Percentiles rank a stretch among this genome's conserved stretches.
phyloP scores from a whole-genome alignment of 805 yeast species.

The Pachysolen tannophilus region DNA sequence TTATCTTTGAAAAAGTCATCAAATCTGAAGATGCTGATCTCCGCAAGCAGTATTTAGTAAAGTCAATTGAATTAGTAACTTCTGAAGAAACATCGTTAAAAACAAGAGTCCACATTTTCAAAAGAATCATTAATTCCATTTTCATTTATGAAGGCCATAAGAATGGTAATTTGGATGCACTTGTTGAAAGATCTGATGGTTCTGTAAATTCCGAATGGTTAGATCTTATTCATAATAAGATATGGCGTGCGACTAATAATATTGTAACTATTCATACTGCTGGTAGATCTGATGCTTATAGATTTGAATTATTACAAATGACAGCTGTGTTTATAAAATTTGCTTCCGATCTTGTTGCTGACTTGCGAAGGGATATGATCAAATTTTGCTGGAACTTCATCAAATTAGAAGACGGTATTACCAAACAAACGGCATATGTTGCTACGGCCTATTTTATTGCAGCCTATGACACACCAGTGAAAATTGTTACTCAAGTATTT shows the following conservation, averaged over 20 bases:
- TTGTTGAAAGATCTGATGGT: conserved; percentile 27
- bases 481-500: conserved; percentile 85
- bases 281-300: conserved; percentile 64
- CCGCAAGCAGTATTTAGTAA: conserved; percentile 43
- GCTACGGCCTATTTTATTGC: conserved; percentile 81
- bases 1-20: conserved; percentile 49
- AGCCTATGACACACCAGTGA: conserved; percentile 80
- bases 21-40: conserved; percentile 34
- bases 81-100: conserved; percentile 34
- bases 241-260: conserved; percentile 68
- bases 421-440: conserved; percentile 90
- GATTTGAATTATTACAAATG: conserved; percentile 73
- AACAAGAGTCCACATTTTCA: conserved; percentile 55
- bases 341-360: conserved; percentile 51
- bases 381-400: conserved; percentile 93
- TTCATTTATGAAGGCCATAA: conserved; percentile 53
- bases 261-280: conserved; percentile 44
- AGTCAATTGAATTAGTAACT: conserved; percentile 42
- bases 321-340: conserved; percentile 70
- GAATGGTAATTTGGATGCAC: conserved; percentile 36
- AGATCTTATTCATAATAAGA: conserved; percentile 44
- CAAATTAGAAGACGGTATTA: conserved; percentile 77
- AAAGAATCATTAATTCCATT: conserved; percentile 56
- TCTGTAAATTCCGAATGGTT: conserved; percentile 46
- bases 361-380: conserved; percentile 73